Conservation (phyloP, 176 grass and related monocot species). For the Zoysia pacifica region DNA sequence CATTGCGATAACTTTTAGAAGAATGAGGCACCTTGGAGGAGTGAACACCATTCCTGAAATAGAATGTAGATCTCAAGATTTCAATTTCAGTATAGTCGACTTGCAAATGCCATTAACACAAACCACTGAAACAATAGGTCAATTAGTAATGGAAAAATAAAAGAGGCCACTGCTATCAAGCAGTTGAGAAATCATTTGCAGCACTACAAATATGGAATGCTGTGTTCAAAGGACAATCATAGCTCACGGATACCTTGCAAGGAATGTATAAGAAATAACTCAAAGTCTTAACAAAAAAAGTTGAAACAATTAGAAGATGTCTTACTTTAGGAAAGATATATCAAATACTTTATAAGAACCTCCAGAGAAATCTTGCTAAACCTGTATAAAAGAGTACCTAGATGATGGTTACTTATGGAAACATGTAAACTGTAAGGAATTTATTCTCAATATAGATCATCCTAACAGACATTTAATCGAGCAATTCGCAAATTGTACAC, state of each 20-base stretch:
- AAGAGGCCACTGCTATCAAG: constrained; percentile 13
- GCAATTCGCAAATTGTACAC: too few species aligned
- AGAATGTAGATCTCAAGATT: constrained; percentile 92
- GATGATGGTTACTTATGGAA: too few species aligned
- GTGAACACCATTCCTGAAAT: constrained; percentile 89
- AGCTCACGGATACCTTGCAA: background rate
- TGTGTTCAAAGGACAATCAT: background rate
- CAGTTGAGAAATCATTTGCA: constrained; percentile 54
- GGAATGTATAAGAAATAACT: constrained; percentile 5
- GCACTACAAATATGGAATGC: constrained; percentile 57
- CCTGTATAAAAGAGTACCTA: too few species aligned
- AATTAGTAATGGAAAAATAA: constrained; percentile 24
- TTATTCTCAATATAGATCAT: too few species aligned
- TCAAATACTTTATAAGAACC: too few species aligned
- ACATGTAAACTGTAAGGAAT: too few species aligned
- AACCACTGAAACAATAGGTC: constrained; percentile 70
- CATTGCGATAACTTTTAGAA: constrained; percentile 3
- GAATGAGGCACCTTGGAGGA: constrained; percentile 74
- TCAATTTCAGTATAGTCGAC: constrained; percentile 95
- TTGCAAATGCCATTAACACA: constrained; percentile 97
- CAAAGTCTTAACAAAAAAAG: constrained; percentile 25
- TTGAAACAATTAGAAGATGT: background rate
- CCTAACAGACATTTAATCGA: too few species aligned
- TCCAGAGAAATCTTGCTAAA: too few species aligned
- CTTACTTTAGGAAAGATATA: too few species aligned